Evolutionary conservation across 305 asterid species (phyloP).

Genomic region (Petunia hybrid): DNA sequence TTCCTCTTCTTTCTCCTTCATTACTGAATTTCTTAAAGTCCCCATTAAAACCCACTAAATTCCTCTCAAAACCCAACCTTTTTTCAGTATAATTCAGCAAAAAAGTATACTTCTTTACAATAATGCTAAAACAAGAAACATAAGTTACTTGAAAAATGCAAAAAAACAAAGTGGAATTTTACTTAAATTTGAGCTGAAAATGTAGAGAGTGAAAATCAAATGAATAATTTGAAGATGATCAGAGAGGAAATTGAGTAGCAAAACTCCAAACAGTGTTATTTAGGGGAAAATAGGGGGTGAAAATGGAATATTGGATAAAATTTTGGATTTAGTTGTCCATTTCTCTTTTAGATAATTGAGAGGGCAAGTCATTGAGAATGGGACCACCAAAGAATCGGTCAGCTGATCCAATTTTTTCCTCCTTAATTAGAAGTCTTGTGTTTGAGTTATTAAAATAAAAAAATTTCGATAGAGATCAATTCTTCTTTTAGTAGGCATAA

Average conservation of each 20-base stretch:
- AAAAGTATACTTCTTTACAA: not conserved
- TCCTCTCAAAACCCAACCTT: constrained; percentile 49
- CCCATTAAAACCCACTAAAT: constrained; percentile 43
- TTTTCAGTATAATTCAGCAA: not conserved
- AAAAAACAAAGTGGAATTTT: not conserved
- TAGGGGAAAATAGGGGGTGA: constrained; percentile 24
- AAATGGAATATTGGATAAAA: not conserved
- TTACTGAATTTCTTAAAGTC: constrained; percentile 58
- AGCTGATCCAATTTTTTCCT: no score
- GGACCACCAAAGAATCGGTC: not conserved
- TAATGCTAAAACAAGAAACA: constrained; percentile 11
- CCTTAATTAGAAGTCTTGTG: no score
- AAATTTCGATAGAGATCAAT: no score
- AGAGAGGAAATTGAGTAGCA: not conserved
- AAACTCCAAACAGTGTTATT: constrained; percentile 26
- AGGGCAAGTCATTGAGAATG: constrained; percentile 14
- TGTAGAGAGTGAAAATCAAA: not conserved
- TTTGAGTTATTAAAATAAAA: no score
- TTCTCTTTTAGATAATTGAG: not conserved
- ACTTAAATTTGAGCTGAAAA: not conserved
- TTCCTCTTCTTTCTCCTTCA: constrained; percentile 91
- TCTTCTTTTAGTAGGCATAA: no score
- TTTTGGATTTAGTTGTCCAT: not conserved
- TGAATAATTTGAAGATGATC: not conserved
- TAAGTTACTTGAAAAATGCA: constrained; percentile 10